A percentile compares a stretch with the other conserved stretches of the same genome.
Conservation (phyloP, 2,329 filamentous ascomycete genomes). For the Trichoderma sp. region DNA sequence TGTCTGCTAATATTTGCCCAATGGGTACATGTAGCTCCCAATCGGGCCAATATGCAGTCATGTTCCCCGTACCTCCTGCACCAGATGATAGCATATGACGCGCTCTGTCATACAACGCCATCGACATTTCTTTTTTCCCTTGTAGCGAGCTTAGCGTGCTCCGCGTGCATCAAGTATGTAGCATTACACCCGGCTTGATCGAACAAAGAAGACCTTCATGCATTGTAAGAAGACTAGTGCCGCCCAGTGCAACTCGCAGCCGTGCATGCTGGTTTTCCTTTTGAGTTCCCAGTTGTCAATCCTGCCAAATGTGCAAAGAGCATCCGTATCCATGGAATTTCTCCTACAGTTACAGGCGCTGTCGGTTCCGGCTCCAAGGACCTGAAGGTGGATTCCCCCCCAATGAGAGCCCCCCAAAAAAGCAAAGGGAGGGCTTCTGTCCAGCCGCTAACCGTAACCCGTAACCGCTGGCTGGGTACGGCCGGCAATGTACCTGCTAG, state of each 20-base stretch:
- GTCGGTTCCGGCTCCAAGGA: conserved; percentile 24
- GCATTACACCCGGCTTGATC: not conserved
- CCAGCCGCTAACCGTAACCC: conserved; percentile 24
- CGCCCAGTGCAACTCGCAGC: not conserved
- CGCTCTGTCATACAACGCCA: not conserved
- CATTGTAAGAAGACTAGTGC: not conserved
- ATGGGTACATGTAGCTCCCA: not conserved
- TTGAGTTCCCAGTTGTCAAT: not conserved
- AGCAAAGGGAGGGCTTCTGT: conserved; percentile 23
- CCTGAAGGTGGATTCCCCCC: conserved; percentile 18
- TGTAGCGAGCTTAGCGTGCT: not conserved
- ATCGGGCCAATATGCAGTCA: conserved; percentile 13
- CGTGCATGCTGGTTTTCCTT: not conserved
- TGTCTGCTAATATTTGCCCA: not conserved
- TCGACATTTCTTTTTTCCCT: not conserved
- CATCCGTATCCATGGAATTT: conserved; percentile 1
- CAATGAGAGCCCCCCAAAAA: not conserved
- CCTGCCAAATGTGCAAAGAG: not conserved
- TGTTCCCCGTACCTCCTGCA: not conserved
- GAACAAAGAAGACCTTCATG: not conserved
- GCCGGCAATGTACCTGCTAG: conserved; percentile 24
- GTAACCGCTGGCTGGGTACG: conserved; percentile 17
- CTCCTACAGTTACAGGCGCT: not conserved
- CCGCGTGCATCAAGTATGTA: not conserved
- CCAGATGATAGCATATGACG: not conserved